Percentiles rank a stretch among this genome's conserved stretches.
phyloP scores from a whole-genome alignment of 306 rosid genomes.

The Malus sylvestris region DNA sequence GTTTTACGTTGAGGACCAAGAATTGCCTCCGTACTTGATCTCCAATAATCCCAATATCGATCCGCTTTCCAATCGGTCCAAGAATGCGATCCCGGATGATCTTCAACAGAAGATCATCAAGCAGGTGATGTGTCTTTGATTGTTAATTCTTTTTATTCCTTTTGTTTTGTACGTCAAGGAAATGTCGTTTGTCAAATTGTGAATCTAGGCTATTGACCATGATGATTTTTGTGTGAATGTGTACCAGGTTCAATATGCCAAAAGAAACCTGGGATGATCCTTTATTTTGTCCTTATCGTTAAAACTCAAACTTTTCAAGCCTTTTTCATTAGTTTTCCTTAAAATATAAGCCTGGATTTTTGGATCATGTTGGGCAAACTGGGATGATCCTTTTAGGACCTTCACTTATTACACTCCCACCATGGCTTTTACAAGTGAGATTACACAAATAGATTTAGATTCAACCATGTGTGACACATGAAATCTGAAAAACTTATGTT shows the following conservation, averaged over 20 bases:
- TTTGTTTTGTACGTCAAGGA: neutral
- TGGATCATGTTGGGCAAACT: neutral
- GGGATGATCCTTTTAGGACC: neutral
- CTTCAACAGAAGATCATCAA: slow-evolving; percentile 74
- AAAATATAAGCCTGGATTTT: neutral
- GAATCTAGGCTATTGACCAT: no score
- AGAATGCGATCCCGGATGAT: slow-evolving; percentile 49
- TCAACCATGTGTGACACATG: neutral
- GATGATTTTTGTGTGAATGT: neutral
- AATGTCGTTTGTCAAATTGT: neutral
- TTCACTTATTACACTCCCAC: neutral
- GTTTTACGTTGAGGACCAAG: slow-evolving; percentile 74
- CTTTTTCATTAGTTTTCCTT: no score
- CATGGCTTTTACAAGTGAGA: neutral
- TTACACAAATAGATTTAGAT: neutral
- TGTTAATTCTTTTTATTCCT: neutral
- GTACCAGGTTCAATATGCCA: neutral
- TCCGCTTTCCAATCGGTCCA: slow-evolving; percentile 41
- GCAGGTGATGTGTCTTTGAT: slow-evolving; percentile 38
- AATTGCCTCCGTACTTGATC: slow-evolving; percentile 43
- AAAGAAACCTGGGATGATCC: no score
- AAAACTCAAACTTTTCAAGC: no score
- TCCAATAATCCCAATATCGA: slow-evolving; percentile 20
- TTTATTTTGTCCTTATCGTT: no score
- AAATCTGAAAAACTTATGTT: neutral